Evolutionary conservation across 768 basidiomycete genomes (phyloP), one percentile per base, ranked within the genome.

Genomic region (Tricholomella constricta): DNA sequence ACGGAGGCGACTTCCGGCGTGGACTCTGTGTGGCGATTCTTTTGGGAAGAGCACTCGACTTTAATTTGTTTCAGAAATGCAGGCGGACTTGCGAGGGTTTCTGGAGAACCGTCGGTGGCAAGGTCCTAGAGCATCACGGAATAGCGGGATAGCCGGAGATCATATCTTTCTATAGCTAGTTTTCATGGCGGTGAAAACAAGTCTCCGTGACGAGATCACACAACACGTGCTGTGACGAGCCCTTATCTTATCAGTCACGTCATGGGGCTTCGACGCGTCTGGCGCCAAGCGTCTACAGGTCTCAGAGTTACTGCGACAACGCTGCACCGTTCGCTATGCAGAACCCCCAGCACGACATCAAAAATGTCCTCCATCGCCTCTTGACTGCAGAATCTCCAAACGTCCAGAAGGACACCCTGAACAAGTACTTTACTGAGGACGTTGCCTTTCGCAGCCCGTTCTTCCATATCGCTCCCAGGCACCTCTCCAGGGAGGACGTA

Each of bases 361-460:
- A 56, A 23, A 48, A 52, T 3, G 76, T 86, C 5, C 69, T 84
- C 36, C 57, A 62, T 6, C 71, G 72, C 19, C 63, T 86, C 14
- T 78, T 79, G 14, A 72, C 78, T 11, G 75, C 82, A 0, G 63
- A 69, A 22, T 76, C 78, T 20, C 80, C 83, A 0, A 75, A 80
- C 31, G 65, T 76, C 2, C 79, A 87, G 58, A 73, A 76, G 54
- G 64, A 66, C 8, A 69, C 81, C 0, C 62, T 85, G 14, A 63
- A 62, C 11, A 77, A 71, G 42, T 86, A 83, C 60, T 82, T 82
- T 66, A 72, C 76, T 4, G 65, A 70, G 3, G 78, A 88, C 55
- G 83, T 81, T 22, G 74, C 70, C 2, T 83, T 88, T 63, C 75
- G 72, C 35, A 84, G 88, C 64, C 83, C 86, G 0, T 51, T 87